A percentile compares a stretch with the other conserved stretches of the same genome.
Evolutionary conservation across 208 protist genomes (phyloP).

Genomic region (Lotmaria passim): DNA sequence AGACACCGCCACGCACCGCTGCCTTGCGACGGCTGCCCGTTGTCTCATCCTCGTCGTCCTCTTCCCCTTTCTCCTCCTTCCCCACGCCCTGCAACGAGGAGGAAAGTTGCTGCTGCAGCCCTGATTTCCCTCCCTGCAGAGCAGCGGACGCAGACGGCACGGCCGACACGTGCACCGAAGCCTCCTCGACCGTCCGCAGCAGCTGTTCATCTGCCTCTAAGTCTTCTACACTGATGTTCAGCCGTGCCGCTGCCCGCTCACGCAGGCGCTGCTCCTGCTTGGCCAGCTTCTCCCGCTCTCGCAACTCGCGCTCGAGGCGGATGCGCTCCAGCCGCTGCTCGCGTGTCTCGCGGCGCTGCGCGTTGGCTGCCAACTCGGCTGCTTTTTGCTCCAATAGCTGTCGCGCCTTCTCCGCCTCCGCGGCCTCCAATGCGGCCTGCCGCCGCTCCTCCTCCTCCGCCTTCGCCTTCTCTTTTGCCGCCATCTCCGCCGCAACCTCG

Average conservation of each 20-base stretch:
- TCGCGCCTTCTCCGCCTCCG: slow-evolving; percentile 61
- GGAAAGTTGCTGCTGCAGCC: background rate
- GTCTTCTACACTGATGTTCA: slow-evolving; percentile 73
- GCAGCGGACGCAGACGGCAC: background rate
- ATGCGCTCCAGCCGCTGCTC: slow-evolving; percentile 79
- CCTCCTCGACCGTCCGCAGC: slow-evolving; percentile 50
- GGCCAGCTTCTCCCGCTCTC: slow-evolving; percentile 67
- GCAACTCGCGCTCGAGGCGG: slow-evolving; percentile 69
- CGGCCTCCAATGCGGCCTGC: slow-evolving; percentile 70
- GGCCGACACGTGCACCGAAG: slow-evolving; percentile 8
- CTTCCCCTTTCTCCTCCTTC: slow-evolving; percentile 27
- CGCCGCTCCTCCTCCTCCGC: slow-evolving; percentile 64
- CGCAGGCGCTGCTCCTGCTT: slow-evolving; percentile 61
- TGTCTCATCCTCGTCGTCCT: slow-evolving; percentile 37
- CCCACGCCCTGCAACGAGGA: no score
- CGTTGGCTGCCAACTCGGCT: slow-evolving; percentile 33
- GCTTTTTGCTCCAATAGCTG: slow-evolving; percentile 68
- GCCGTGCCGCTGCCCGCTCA: slow-evolving; percentile 56
- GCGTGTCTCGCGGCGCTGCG: slow-evolving; percentile 57
- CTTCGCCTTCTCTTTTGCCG: slow-evolving; percentile 46
- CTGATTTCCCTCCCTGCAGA: background rate
- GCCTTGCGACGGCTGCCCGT: slow-evolving; percentile 24
- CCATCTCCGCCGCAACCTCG: slow-evolving; percentile 60
- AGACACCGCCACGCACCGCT: slow-evolving; percentile 47
- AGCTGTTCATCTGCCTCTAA: slow-evolving; percentile 77